These are phyloP conservation scores for Mortierella sp. DNA, from an alignment of 371 early-diverging fungal genomes.

Conservation along the genomic window DNA sequence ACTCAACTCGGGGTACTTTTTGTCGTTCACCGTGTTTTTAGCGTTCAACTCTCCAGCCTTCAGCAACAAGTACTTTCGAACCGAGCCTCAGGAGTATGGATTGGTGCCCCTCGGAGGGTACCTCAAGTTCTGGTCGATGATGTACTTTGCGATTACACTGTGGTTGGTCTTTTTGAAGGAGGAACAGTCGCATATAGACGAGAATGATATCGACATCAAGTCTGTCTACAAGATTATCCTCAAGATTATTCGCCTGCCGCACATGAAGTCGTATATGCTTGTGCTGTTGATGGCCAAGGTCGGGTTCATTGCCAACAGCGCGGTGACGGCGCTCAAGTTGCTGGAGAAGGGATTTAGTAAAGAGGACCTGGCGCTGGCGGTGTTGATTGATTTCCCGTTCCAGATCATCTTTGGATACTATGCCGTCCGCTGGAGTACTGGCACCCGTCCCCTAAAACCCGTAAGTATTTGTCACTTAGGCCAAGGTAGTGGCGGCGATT, in stretches of 20 bases:
- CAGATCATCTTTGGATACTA: constrained; percentile 97
- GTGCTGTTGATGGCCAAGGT: constrained; percentile 90
- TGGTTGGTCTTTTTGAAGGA: constrained; percentile 85
- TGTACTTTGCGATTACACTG: constrained; percentile 88
- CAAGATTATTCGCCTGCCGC: constrained; percentile 47
- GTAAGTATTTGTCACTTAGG: constrained; percentile 61
- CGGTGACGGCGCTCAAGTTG: constrained; percentile 92
- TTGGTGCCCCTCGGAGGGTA: constrained; percentile 87
- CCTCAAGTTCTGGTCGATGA: constrained; percentile 92
- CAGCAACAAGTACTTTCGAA: constrained; percentile 91
- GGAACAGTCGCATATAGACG: constrained; percentile 65
- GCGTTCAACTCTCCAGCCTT: constrained; percentile 95
- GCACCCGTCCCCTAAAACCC: constrained; percentile 88
- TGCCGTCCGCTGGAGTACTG: constrained; percentile 95
- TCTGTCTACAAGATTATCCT: constrained; percentile 64
- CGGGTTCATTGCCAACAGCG: constrained; percentile 95
- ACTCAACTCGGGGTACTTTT: constrained; percentile 93
- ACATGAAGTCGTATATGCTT: constrained; percentile 83
- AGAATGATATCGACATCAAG: constrained; percentile 66
- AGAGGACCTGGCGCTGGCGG: constrained; percentile 94
- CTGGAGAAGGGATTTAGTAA: constrained; percentile 95
- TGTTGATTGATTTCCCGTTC: constrained; percentile 95
- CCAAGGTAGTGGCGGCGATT: too few relatives aligned
- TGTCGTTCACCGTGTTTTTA: constrained; percentile 96
- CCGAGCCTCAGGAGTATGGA: constrained; percentile 77